These are phyloP conservation scores for Suillus sp. DNA, from an alignment of 768 basidiomycete species.

Conservation along the genomic window DNA sequence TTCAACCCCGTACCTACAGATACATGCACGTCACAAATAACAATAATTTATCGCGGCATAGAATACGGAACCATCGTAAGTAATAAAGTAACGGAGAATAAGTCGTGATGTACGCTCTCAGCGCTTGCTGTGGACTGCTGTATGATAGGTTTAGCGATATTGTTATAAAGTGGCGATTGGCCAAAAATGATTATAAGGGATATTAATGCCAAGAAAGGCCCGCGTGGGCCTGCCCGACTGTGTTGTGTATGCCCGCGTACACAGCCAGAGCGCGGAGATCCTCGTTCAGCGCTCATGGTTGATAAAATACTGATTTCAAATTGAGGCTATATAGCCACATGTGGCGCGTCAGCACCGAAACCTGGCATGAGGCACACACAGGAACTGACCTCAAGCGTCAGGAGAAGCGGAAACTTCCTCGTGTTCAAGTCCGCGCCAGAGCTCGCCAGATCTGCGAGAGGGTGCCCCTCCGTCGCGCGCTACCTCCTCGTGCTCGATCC, in stretches of 20 bases:
- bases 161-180: neutral
- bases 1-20: conserved; percentile 3
- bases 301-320: neutral
- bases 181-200: neutral
- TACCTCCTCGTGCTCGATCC: neutral
- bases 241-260: neutral
- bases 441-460: conserved; percentile 1
- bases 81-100: neutral
- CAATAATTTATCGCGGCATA: neutral
- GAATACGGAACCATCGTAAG: neutral
- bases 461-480: neutral
- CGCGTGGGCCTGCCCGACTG: neutral
- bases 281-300: neutral
- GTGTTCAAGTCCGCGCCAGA: conserved; percentile 8
- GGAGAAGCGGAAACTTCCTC: neutral
- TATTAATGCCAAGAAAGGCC: neutral
- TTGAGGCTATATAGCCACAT: neutral
- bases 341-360: neutral
- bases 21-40: neutral
- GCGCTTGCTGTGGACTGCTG: neutral
- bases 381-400: conserved; percentile 3
- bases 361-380: neutral
- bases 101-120: neutral
- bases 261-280: neutral
- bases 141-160: neutral